Base-by-base conservation (phyloP, 2,329 filamentous ascomycete genomes). In the Calonectria pseudoreteaudii region DNA sequence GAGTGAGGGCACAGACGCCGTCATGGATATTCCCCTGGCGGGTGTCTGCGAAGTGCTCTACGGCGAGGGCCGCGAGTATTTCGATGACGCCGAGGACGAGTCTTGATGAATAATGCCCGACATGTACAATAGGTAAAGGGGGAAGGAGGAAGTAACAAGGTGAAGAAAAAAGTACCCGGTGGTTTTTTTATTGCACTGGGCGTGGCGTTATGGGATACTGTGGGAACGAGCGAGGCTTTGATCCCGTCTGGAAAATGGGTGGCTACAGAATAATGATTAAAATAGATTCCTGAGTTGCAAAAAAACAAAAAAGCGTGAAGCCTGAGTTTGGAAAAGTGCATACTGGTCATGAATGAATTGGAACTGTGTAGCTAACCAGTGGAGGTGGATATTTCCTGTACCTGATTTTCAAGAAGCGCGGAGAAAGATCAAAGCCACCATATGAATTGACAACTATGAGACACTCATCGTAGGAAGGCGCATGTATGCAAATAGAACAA, bases 1-100 rank as follows among this genome's bases (percentile, higher is more conserved):
- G 97, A 95, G 92, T 81, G 93, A 94, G 79, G 95, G 97, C 23
- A 99, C 97, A 0, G 97, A 99, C 88, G 97, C 95, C 1, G 97
- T 98, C 10, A 94, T 99, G 94, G 97, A 99, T 86, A 93, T 99
- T 64, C 97, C 97, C 10, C 90, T 98, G 77, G 96, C 95, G 13
- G 97, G 96, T 0, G 96, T 98, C 2, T 98, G 96, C 82, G 96
- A 99, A 86, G 92, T 99, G 41, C 83, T 99, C 28, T 99, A 98
- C 84, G 96, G 95, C 0, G 90, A 91, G 83, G 86, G 80, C 75
- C 86, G 78, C 72, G 84, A 83, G 20, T 79, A 81, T 4, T 76
- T 60, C 1, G 81, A 81, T 13, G 78, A 81, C 1, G 62, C 53
- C 16, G 68, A 79, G 31, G 64, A 69, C 10, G 69, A 76, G 26